phyloP scores from a whole-genome alignment of 768 basidiomycete species.

The Coprinopsis sp. region DNA sequence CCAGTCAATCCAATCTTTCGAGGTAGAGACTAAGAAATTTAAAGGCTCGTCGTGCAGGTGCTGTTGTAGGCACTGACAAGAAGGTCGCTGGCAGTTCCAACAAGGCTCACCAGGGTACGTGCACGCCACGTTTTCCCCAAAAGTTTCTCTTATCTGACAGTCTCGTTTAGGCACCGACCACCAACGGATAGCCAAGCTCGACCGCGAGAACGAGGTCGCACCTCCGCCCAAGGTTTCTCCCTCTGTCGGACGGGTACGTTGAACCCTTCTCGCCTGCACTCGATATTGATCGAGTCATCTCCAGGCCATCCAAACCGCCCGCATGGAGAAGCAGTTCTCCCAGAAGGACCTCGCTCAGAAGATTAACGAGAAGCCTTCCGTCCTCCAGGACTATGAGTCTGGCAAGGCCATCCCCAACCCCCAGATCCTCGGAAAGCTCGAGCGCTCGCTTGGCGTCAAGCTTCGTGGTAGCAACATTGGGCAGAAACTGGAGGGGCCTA shows the following conservation, averaged over 20 bases:
- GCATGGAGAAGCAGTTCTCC: slow-evolving; percentile 71
- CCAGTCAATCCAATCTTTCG: not conserved
- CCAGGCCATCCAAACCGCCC: slow-evolving; percentile 81
- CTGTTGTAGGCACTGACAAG: slow-evolving; percentile 81
- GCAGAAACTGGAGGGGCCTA: slow-evolving; percentile 76
- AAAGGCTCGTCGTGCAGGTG: slow-evolving; percentile 71
- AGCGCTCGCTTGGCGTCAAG: slow-evolving; percentile 81
- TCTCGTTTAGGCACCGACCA: slow-evolving; percentile 74
- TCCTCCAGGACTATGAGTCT: slow-evolving; percentile 86
- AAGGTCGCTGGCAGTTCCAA: slow-evolving; percentile 65
- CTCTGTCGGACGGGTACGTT: slow-evolving; percentile 65
- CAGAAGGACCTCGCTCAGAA: slow-evolving; percentile 93
- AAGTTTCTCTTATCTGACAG: not conserved
- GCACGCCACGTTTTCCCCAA: not conserved
- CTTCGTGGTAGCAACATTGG: slow-evolving; percentile 88
- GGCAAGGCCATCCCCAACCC: slow-evolving; percentile 84
- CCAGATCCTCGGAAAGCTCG: slow-evolving; percentile 85
- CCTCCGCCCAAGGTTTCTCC: slow-evolving; percentile 79
- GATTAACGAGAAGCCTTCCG: slow-evolving; percentile 88
- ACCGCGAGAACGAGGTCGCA: slow-evolving; percentile 92
- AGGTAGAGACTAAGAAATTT: slow-evolving; percentile 9
- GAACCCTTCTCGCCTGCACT: slow-evolving; percentile 1
- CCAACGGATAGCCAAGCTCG: slow-evolving; percentile 89
- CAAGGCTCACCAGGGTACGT: slow-evolving; percentile 70
- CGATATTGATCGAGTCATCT: slow-evolving; percentile 6